Evolutionary conservation across 2,329 filamentous ascomycete species (phyloP), one percentile per base, ranked within the genome.

Genomic region (Gliomastix tumulicola): DNA sequence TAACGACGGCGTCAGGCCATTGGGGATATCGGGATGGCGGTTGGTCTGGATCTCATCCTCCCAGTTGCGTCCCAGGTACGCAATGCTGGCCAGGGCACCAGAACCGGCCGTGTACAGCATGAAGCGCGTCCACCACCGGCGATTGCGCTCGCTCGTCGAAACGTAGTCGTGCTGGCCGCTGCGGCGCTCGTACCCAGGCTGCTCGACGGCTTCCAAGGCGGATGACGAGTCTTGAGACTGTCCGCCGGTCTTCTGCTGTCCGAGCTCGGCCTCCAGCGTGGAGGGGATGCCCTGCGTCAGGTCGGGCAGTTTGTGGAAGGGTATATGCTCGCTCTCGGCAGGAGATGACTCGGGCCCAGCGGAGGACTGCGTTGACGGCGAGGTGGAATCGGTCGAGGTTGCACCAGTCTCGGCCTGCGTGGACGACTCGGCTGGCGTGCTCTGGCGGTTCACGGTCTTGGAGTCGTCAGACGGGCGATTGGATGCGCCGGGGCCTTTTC

Each of bases 251-350:
- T 38, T 40, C 22, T 52, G 47, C 46, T 45, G 57, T 49, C 49
- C 66, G 39, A 82, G 75, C 62, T 96, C 90, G 41, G 82, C 82
- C 39, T 82, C 85, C 38, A 96, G 73, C 2, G 89, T 95, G 3
- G 89, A 95, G 1, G 90, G 90, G 44, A 97, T 94, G 45, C 90
- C 90, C 53, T 90, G 82, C n/a, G 88, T 92, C 31, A 97, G 71
- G 56, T 97, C 89, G 36, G 90, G 90, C 11, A 96, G 76, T 36
- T 86, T 82, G 50, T 82, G 74, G 36, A 76, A 69, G 18, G 78
- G 68, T 47, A 72, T 65, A 40, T 64, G 49, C 35, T 65, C 60
- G 35, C 53, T 49, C 35, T 66, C 60, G 33, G 53, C 53, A 6
- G 41, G 38, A 21, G n/a, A n/a, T n/a, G n/a, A n/a, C n/a, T n/a